Evolutionary conservation across 495 filamentous ascomycete genomes (phyloP), one percentile per base, ranked within the genome.

Genomic region (Stereocaulon alpinum): DNA sequence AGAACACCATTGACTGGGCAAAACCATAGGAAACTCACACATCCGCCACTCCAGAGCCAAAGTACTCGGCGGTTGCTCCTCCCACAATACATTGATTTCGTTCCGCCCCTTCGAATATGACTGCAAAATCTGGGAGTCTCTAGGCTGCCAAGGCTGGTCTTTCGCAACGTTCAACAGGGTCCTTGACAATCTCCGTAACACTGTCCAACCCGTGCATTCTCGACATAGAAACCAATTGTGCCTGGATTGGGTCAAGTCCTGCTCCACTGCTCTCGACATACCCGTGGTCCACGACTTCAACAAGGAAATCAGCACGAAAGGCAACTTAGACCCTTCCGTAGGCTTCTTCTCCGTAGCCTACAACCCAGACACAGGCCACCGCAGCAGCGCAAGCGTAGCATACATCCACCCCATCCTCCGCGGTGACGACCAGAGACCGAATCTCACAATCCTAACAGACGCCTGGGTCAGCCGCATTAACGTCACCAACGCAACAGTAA

Each of bases 271-370:
- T 1, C 76, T 91, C 71, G 72, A 86, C 61, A 88, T 93, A 58
- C 88, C 88, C 18, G 69, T 90, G 18, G 82, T 90, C 67, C 72
- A 82, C 20, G 86, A 93, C 71, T 91, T 91, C 79, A 93, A 93
- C 72, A 74, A 82, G 62, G 79, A 86, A 66, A 90, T 93, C 63
- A 76, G 75, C 49, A 74, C 77, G 40, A 83, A 78, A 20, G 88
- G 87, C 12, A 77, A 81, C 40, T 70, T 93, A 58, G 80, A 82
- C 51, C 75, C 84, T 67, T 83, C 86, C 56, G 86, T 89, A 4
- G 88, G 88, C 20, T 93, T 91, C 76, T 91, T 93, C 78, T 87
- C 82, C 44, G 82, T 93, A 40, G 79, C 85, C 34, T 93, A 91
- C 72, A 89, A 90, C 69, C 87, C 88, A 0, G 87, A 91, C 62